Base-by-base conservation (phyloP, 2,329 filamentous ascomycete genomes). In the Pezicula neosporulosa region DNA sequence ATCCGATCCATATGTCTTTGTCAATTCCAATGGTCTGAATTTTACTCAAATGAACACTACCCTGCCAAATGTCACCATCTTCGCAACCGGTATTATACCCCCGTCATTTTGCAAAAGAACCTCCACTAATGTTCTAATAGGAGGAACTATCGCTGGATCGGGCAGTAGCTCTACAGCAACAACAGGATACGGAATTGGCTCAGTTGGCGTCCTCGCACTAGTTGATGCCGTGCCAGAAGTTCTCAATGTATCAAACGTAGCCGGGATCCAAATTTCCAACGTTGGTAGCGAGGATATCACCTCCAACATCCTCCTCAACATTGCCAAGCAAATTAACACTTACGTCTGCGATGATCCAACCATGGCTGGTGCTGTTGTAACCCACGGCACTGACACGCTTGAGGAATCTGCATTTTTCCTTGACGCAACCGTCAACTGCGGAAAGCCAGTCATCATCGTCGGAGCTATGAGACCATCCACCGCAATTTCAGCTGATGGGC, bases 401-500 rank as follows among this genome's bases (percentile, higher is more conserved):
- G 82, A 85, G 59, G 82, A 86, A 64, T 77, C 78, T 0, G 78
- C 81, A 8, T 85, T 85, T 69, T 85, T 84, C 68, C 68, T 86
- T 8, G 78, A 85, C 55, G 66, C 80, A 3, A 82, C 79, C 0
- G 63, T 84, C 33, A 75, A 76, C 57, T 79, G 75, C 41, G 71
- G 72, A 28, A 85, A 85, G 64, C 82, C 82, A 1, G 72, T 86
- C 5, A 74, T 85, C 4, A 61, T 82, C 21, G 82, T 82, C 2
- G 82, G 82, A 5, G 76, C 82, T 16, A 86, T 86, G 82, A 72
- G 82, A 9, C 82, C 82, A 4, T 77, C 81, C 0, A 84, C 82
- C 0, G 81, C 81, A 12, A 72, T 85, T 59, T 80, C 77, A 53
- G 81, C 83, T 15, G 83, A 86, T 54, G 83, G 83, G 0, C 81